phyloP scores from a whole-genome alignment of 345 rosid genomes.

The Clausena lansium region DNA sequence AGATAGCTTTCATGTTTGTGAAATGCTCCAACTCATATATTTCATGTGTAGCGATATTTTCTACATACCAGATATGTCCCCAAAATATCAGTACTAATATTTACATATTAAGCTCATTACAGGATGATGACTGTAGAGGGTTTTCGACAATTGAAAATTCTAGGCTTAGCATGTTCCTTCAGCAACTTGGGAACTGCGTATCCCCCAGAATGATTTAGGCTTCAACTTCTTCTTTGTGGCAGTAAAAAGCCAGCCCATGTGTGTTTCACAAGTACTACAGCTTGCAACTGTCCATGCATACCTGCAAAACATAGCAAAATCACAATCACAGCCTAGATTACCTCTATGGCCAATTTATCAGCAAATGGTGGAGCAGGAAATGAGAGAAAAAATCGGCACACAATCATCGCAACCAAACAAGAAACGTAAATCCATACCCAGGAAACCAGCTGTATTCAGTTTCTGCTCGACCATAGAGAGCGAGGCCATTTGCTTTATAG shows the following conservation, averaged over 20 bases:
- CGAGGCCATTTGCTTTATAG: constrained; percentile 63
- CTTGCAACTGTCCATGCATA: constrained; percentile 80
- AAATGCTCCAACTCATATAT: neutral
- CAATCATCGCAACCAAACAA: neutral
- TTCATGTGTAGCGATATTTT: neutral
- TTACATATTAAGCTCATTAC: constrained; percentile 20
- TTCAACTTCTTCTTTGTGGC: constrained; percentile 63
- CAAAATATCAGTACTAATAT: neutral
- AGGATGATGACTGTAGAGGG: neutral
- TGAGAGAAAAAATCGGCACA: neutral
- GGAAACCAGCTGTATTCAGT: constrained; percentile 96
- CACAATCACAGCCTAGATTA: neutral
- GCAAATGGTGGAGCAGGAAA: neutral
- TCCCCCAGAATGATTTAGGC: constrained; percentile 89
- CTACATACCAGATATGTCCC: neutral
- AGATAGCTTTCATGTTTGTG: neutral
- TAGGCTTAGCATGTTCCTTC: constrained; percentile 36
- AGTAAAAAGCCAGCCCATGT: constrained; percentile 89
- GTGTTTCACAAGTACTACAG: constrained; percentile 54
- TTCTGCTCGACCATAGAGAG: constrained; percentile 40
- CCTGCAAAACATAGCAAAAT: constrained; percentile 38
- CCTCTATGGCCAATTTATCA: neutral
- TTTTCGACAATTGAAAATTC: neutral
- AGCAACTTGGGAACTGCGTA: constrained; percentile 72
- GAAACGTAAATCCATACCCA: constrained; percentile 54